phyloP scores from a whole-genome alignment of 2,329 filamentous ascomycete species.

The Endoconidiophora laricicola region DNA sequence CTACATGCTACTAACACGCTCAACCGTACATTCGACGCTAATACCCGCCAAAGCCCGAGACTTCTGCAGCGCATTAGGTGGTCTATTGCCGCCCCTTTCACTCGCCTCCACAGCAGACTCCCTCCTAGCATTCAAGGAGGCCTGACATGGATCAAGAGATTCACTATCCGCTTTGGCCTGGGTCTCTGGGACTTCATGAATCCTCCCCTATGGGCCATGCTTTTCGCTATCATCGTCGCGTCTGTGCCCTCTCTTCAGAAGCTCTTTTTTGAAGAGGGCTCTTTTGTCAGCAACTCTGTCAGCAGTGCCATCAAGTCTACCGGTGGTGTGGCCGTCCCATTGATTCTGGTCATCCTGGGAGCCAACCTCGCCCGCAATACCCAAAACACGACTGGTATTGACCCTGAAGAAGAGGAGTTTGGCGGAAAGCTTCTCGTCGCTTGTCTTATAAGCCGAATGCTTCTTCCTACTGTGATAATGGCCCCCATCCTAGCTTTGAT shows the following conservation, averaged over 20 bases:
- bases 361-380: slow-evolving; percentile 91
- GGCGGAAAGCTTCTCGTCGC: slow-evolving; percentile 69
- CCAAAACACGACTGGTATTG: slow-evolving; percentile 46
- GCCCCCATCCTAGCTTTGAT: slow-evolving; percentile 71
- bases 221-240: slow-evolving; percentile 76
- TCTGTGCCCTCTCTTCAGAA: slow-evolving; percentile 69
- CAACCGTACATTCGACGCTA: slow-evolving; percentile 1
- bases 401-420: slow-evolving; percentile 52
- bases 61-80: neutral
- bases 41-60: neutral
- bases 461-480: slow-evolving; percentile 84
- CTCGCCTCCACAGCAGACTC: neutral
- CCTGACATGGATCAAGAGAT: neutral
- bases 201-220: slow-evolving; percentile 93
- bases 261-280: slow-evolving; percentile 75
- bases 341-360: slow-evolving; percentile 89
- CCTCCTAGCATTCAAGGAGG: neutral
- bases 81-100: neutral
- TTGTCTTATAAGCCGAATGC: slow-evolving; percentile 74
- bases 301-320: slow-evolving; percentile 74
- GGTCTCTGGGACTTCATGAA: slow-evolving; percentile 95
- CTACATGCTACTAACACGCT: neutral
- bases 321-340: slow-evolving; percentile 78
- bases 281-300: slow-evolving; percentile 83
- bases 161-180: slow-evolving; percentile 28